Evolutionary conservation across 441 rosid genomes (phyloP).

Genomic region (Metrosideros polymorpha): DNA sequence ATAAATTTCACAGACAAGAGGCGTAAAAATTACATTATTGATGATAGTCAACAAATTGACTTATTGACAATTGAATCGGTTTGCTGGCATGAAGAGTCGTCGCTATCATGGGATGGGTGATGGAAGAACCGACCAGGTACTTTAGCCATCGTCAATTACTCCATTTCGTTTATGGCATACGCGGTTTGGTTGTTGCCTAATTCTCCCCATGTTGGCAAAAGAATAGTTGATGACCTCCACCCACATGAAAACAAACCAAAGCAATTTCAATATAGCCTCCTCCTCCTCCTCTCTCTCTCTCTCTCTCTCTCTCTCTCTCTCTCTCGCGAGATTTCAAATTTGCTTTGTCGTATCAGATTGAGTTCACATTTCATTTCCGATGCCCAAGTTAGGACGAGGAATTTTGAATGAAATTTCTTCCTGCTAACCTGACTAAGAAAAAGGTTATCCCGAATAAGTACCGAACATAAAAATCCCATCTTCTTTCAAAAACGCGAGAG

Average conservation of each 20-base stretch:
- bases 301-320: too few relatives aligned
- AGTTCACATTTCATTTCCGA: neutral
- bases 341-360: neutral
- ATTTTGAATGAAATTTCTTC: neutral
- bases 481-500: neutral
- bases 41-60: neutral
- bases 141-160: neutral
- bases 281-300: too few relatives aligned
- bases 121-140: neutral
- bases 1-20: neutral
- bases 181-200: neutral
- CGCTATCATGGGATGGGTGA: neutral
- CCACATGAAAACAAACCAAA: neutral
- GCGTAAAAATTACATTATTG: fast-evolving
- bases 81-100: neutral
- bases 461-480: neutral
- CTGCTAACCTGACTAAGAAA: neutral
- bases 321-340: neutral
- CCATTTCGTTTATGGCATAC: neutral
- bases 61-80: neutral
- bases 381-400: neutral
- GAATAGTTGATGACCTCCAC: neutral
- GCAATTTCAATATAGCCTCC: neutral
- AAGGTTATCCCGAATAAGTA: neutral
- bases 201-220: neutral